phyloP scores from a whole-genome alignment of 2,329 filamentous ascomycete species.

The Botrytis tulipae region DNA sequence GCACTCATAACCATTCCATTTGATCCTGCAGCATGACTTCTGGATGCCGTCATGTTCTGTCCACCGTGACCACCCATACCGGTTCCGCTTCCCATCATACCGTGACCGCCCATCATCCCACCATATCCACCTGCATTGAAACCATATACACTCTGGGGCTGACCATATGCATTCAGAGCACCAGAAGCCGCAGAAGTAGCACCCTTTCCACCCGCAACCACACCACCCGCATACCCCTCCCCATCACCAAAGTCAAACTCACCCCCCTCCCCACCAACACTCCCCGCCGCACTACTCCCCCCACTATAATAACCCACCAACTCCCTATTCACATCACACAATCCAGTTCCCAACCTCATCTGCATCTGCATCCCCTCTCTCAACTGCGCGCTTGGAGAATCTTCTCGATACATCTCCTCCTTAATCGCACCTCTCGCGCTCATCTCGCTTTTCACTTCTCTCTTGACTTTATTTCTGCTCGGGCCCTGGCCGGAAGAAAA shows the following conservation, averaged over 20 bases:
- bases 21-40: neutral
- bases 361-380: neutral
- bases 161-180: neutral
- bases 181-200: neutral
- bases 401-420: neutral
- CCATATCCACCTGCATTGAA: neutral
- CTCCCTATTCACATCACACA: slow-evolving; percentile 10
- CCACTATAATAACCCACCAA: slow-evolving; percentile 1
- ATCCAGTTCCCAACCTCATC: neutral
- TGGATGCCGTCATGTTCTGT: neutral
- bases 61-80: neutral
- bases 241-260: neutral
- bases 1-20: neutral
- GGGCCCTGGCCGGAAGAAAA: slow-evolving; percentile 15
- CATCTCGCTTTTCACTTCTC: neutral
- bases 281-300: neutral
- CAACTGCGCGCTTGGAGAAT: neutral
- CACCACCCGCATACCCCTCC: neutral
- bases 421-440: neutral
- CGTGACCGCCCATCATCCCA: neutral
- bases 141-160: neutral
- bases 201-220: no score
- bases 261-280: neutral
- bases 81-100: slow-evolving; percentile 1
- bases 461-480: slow-evolving; percentile 16